phyloP scores from a whole-genome alignment of 2,329 filamentous ascomycete species.

The Drechslerella stenobrocha region DNA sequence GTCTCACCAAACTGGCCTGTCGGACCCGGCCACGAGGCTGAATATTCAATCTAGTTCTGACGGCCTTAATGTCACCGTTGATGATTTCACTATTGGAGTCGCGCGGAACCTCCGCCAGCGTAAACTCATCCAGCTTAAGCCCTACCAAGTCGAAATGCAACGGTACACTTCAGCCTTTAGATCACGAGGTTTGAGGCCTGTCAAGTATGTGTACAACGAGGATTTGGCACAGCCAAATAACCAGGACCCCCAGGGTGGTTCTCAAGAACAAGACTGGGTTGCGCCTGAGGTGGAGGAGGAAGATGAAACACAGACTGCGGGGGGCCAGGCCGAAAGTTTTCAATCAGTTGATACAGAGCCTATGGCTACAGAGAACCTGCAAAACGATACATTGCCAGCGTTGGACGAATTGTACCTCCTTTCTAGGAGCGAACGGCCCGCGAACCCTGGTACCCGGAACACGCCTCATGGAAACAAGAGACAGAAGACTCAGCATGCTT shows the following conservation, averaged over 20 bases:
- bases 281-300: constrained; percentile 34
- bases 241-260: constrained; percentile 45
- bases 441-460: constrained; percentile 8
- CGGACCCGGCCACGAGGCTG: constrained; percentile 16
- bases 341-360: constrained; percentile 17
- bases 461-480: constrained; percentile 20
- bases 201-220: constrained; percentile 48
- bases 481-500: constrained; percentile 16
- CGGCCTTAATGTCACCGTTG: constrained; percentile 10
- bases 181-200: constrained; percentile 50
- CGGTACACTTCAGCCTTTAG: constrained; percentile 50
- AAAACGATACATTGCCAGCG: constrained; percentile 12
- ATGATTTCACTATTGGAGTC: constrained; percentile 39
- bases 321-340: constrained; percentile 25
- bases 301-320: constrained; percentile 19
- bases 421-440: constrained; percentile 22
- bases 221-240: constrained; percentile 23
- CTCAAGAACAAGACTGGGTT: constrained; percentile 52
- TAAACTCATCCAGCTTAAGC: constrained; percentile 53
- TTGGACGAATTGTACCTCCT: constrained; percentile 22
- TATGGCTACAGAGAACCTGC: not conserved
- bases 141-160: constrained; percentile 51
- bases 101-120: constrained; percentile 50
- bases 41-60: constrained; percentile 25
- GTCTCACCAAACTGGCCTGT: constrained; percentile 17